phyloP scores from a whole-genome alignment of 2,329 filamentous ascomycete species.

The Penicillium sp. region DNA sequence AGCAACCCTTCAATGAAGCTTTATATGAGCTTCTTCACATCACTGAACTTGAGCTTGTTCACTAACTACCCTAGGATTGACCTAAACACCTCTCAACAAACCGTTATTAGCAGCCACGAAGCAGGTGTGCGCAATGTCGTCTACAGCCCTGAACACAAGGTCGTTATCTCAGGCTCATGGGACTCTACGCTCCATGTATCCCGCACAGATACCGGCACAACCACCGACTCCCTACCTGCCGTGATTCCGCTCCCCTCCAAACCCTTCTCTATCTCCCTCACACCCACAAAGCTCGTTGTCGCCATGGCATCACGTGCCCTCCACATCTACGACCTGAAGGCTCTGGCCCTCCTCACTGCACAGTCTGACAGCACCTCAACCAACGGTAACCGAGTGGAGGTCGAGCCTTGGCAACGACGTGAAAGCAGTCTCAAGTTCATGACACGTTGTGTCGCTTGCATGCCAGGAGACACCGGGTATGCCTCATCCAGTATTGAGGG shows the following conservation, averaged over 20 bases:
- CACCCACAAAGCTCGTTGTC: constrained; percentile 84
- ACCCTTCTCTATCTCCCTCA: constrained; percentile 78
- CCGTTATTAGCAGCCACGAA: constrained; percentile 73
- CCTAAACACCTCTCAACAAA: constrained; percentile 69
- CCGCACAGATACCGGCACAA: constrained; percentile 51
- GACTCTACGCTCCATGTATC: constrained; percentile 88
- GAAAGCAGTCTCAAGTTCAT: constrained; percentile 96
- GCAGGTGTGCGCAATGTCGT: constrained; percentile 80
- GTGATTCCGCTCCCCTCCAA: constrained; percentile 76
- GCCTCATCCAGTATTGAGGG: constrained; percentile 92
- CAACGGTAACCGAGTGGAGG: constrained; percentile 43
- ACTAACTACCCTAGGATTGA: constrained; percentile 62
- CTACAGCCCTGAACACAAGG: constrained; percentile 72
- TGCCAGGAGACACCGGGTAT: constrained; percentile 95
- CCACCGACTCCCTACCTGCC: constrained; percentile 55
- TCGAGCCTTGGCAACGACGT: constrained; percentile 86
- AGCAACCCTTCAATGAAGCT: constrained; percentile 20
- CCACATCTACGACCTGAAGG: constrained; percentile 85
- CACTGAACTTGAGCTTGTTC: constrained; percentile 59
- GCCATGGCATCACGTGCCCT: constrained; percentile 94
- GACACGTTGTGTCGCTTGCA: constrained; percentile 88
- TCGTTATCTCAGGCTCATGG: constrained; percentile 91
- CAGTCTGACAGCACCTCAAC: constrained; percentile 45
- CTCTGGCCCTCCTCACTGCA: constrained; percentile 58
- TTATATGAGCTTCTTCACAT: constrained; percentile 47